phyloP scores from a whole-genome alignment of 768 basidiomycete genomes.

The Mycena haematopus region DNA sequence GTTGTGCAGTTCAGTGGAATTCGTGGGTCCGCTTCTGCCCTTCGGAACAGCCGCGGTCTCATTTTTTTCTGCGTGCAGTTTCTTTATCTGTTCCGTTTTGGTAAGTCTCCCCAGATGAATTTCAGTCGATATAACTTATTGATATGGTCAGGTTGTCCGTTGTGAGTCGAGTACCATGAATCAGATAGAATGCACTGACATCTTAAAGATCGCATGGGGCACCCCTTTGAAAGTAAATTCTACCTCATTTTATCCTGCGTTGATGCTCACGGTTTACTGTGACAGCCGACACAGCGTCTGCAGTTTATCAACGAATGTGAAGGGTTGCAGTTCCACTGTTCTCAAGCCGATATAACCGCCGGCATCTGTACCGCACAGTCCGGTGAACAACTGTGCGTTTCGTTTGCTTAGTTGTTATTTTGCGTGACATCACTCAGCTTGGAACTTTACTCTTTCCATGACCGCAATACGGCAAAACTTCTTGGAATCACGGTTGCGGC shows the following conservation, averaged over 20 bases:
- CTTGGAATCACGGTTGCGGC: slow-evolving; percentile 16
- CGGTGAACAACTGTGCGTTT: slow-evolving; percentile 27
- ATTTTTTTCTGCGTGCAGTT: background rate
- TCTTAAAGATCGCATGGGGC: slow-evolving; percentile 27
- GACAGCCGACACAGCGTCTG: slow-evolving; percentile 20
- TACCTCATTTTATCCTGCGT: background rate
- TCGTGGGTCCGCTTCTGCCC: slow-evolving; percentile 4
- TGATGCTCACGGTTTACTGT: background rate
- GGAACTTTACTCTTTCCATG: slow-evolving; percentile 27
- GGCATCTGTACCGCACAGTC: slow-evolving; percentile 27
- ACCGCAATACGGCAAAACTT: slow-evolving; percentile 29
- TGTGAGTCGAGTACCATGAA: slow-evolving; percentile 2
- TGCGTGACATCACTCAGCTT: slow-evolving; percentile 11
- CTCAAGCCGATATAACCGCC: slow-evolving; percentile 21
- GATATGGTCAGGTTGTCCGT: slow-evolving; percentile 17
- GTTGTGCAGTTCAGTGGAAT: slow-evolving; percentile 28
- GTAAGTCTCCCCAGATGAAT: background rate
- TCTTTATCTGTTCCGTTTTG: slow-evolving; percentile 26
- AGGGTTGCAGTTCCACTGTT: slow-evolving; percentile 30
- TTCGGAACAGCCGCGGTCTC: background rate
- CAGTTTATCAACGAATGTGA: slow-evolving; percentile 30
- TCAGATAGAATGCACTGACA: background rate
- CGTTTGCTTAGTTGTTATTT: background rate
- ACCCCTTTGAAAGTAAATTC: slow-evolving; percentile 24
- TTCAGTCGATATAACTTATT: background rate